Evolutionary conservation across 208 protist species (phyloP).

Genomic region (Leishmania aethiopica): DNA sequence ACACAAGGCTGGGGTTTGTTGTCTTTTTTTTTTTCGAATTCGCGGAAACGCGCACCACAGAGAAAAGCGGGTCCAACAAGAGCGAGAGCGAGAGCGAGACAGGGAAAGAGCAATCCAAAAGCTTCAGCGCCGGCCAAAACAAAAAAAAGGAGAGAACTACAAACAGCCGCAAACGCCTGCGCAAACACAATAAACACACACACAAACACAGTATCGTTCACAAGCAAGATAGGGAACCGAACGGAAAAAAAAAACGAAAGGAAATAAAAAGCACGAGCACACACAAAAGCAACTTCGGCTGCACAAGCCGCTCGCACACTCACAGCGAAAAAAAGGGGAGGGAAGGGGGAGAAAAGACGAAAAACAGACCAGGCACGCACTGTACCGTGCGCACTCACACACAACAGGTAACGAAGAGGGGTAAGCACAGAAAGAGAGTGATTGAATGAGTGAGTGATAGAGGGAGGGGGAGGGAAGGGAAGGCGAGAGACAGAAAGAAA

Average conservation of each 20-base stretch:
- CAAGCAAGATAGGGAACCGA: neutral
- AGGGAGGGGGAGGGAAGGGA: neutral
- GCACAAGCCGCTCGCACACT: neutral
- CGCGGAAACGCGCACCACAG: neutral
- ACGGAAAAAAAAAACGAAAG: neutral
- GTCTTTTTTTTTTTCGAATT: neutral
- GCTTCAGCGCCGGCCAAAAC: neutral
- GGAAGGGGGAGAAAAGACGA: too few relatives aligned
- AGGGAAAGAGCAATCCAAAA: neutral
- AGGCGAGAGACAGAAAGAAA: neutral
- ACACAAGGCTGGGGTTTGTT: neutral
- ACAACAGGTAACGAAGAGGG: neutral
- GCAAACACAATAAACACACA: neutral
- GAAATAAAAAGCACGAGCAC: neutral
- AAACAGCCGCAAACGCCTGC: neutral
- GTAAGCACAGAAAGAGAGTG: neutral
- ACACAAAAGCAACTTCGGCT: neutral
- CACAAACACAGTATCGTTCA: neutral
- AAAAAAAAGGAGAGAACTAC: neutral
- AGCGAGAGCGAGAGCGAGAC: neutral
- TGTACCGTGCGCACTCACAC: neutral
- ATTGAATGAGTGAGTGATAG: constrained; percentile 12
- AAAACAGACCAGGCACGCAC: neutral
- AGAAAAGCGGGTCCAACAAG: neutral
- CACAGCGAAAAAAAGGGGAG: neutral